phyloP scores from a whole-genome alignment of 257 asterid species.

The Salvia hispanica region DNA sequence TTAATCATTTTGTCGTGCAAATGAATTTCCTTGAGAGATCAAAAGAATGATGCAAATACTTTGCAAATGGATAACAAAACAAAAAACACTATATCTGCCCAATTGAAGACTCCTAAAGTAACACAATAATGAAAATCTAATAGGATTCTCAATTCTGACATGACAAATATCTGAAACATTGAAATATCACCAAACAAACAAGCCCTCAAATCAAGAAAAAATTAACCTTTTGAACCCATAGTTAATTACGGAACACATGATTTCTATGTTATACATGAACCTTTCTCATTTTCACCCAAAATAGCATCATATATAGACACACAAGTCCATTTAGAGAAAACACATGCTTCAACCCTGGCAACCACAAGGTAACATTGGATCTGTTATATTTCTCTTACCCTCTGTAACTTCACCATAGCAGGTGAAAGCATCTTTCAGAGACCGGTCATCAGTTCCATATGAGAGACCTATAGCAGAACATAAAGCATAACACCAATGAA shows the following conservation, averaged over 20 bases:
- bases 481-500: neutral
- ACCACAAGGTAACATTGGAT: neutral
- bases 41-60: conserved; percentile 1
- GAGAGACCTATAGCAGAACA: conserved; percentile 60
- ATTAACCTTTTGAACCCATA: no score
- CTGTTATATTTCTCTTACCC: conserved; percentile 32
- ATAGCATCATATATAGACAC: no score
- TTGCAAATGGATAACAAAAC: neutral
- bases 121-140: neutral
- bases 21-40: neutral
- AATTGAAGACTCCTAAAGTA: neutral
- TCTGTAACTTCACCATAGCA: conserved; percentile 63
- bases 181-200: neutral
- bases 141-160: neutral
- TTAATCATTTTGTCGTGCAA: neutral
- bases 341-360: neutral
- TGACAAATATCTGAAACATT: neutral
- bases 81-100: neutral
- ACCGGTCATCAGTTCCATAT: conserved; percentile 58
- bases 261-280: neutral
- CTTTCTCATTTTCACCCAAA: neutral
- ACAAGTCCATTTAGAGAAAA: no score
- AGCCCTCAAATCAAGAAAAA: neutral
- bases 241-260: neutral
- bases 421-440: conserved; percentile 68